Evolutionary conservation across 805 yeast genomes (phyloP), one percentile per base, ranked within the genome.

Genomic region (Metschnikowia kofuensis): DNA sequence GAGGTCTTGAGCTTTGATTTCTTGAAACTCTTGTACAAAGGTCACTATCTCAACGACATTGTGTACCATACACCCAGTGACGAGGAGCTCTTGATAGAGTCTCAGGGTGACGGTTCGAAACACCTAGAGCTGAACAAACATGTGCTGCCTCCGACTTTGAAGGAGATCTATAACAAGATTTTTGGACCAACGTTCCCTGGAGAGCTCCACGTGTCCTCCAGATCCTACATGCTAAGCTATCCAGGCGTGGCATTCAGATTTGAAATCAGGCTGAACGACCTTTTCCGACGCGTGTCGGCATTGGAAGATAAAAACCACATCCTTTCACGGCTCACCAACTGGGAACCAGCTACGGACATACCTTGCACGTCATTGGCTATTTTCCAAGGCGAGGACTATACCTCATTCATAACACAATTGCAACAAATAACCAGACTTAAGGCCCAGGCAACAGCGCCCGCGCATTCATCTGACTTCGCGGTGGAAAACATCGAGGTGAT

Each of bases 141-240:
- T 21, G 49, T 52, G 16, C 52, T 52, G 50, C 56, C 57, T 6
- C 63, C 61, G 6, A 58, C 66, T 1, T 67, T 80, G 53, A 75
- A 74, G 40, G 63, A 68, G 14, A 68, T 82, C 2, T 82, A 82
- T 61, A 80, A 81, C 56, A 77, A 74, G 57, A 67, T 75, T 2
- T 79, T 82, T 58, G 87, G 87, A 0, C 86, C 86, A 1, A 82
- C 87, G 0, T 80, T 77, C 50, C 83, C 84, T 1, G 87, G 86
- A 0, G 61, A 56, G 28, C 54, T 70, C 9, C 61, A 67, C 40
- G 46, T 48, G 1, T 53, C 50, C 3, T 40, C 55, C 15, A 57
- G 61, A 12, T 52, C 60, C 16, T 82, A 81, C 55, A 62, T 72
- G 10, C 64, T 82, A 27, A 74, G 80, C 21, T 82, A 82, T 54